Evolutionary conservation across 2,329 filamentous ascomycete genomes (phyloP).

Genomic region (Paramyrothecium roridum): DNA sequence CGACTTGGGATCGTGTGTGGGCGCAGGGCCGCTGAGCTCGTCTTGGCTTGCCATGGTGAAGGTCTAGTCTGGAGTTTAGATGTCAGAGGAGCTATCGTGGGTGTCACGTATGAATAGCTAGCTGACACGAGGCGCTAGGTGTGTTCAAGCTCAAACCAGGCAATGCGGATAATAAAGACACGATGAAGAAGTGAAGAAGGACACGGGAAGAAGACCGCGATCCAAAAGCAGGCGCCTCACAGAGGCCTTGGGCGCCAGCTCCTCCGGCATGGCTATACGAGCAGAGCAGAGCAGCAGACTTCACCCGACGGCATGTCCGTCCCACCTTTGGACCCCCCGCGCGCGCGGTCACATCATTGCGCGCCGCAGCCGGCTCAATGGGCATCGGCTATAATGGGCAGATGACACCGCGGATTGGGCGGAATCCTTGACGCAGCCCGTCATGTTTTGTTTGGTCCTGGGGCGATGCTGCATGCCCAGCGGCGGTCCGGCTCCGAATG

Average conservation of each 20-base stretch:
- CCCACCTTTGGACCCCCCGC: slow-evolving; percentile 8
- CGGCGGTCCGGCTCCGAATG: neutral
- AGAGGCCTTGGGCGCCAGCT: neutral
- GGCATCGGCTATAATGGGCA: no score
- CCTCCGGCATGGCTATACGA: neutral
- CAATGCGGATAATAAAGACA: slow-evolving; percentile 1
- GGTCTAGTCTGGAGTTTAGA: neutral
- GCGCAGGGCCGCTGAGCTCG: slow-evolving; percentile 10
- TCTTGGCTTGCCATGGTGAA: slow-evolving; percentile 21
- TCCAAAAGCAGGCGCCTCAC: no score
- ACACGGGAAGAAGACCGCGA: no score
- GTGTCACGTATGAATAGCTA: no score
- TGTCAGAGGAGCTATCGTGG: no score
- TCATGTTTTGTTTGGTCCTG: no score
- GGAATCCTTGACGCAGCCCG: no score
- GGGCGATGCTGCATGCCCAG: neutral
- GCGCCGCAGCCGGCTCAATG: neutral
- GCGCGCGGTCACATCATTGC: neutral
- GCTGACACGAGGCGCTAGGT: no score
- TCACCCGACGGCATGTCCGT: slow-evolving; percentile 3
- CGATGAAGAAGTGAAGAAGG: slow-evolving; percentile 5
- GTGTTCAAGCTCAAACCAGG: neutral
- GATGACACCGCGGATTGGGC: no score
- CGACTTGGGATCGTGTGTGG: slow-evolving; percentile 38
- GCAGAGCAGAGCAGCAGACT: no score